These are phyloP conservation scores for Dactylellina drechsleri DNA, from an alignment of 2,329 filamentous ascomycete species.

Conservation along the genomic window DNA sequence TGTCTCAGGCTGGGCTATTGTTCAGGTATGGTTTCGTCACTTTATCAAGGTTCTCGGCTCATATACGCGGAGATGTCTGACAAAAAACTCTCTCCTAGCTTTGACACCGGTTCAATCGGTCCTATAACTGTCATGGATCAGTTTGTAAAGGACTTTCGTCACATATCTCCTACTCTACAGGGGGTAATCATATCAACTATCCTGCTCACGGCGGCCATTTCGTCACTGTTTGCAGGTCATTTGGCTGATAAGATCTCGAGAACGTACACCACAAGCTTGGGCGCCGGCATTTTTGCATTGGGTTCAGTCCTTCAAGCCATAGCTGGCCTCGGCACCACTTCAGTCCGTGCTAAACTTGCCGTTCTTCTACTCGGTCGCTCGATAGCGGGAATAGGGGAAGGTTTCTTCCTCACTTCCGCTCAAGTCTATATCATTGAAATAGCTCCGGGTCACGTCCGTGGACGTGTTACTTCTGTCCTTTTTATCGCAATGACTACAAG, in stretches of 20 bases:
- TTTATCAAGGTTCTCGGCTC: not conserved
- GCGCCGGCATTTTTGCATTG: conserved; percentile 66
- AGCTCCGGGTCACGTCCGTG: conserved; percentile 66
- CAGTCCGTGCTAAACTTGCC: conserved; percentile 60
- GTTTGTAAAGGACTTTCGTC: conserved; percentile 66
- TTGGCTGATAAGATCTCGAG: conserved; percentile 68
- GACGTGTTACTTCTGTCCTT: conserved; percentile 66
- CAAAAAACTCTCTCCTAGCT: conserved; percentile 46
- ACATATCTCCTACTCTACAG: conserved; percentile 66
- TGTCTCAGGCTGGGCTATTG: conserved; percentile 47
- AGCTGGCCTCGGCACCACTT: conserved; percentile 59
- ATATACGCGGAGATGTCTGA: not conserved
- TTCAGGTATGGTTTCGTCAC: conserved; percentile 35
- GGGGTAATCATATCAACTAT: conserved; percentile 71
- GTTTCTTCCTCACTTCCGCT: conserved; percentile 69
- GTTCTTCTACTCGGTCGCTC: conserved; percentile 69
- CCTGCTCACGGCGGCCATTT: conserved; percentile 68
- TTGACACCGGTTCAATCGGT: conserved; percentile 69
- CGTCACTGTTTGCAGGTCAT: conserved; percentile 69
- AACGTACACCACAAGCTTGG: conserved; percentile 65
- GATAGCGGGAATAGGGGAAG: conserved; percentile 70
- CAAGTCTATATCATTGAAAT: conserved; percentile 72
- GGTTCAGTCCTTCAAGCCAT: conserved; percentile 68
- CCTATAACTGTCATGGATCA: conserved; percentile 70
- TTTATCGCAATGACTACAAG: conserved; percentile 68